Evolutionary conservation across 257 asterid species (phyloP).

Genomic region (Solanum paucissectum): DNA sequence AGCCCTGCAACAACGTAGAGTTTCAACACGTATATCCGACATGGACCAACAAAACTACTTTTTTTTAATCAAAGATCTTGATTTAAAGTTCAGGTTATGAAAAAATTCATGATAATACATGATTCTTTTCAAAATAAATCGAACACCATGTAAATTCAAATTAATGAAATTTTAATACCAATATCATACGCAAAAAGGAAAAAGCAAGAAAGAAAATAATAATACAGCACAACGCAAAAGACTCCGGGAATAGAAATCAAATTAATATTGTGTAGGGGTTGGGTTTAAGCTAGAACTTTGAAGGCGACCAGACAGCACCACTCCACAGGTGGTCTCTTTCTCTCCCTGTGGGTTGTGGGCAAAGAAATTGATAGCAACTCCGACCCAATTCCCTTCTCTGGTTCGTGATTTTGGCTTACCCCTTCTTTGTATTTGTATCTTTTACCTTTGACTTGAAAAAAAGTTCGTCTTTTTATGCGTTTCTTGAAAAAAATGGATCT

Average conservation of each 20-base stretch:
- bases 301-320: constrained; percentile 12
- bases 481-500: constrained; percentile 22
- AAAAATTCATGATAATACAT: too few species aligned
- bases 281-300: constrained; percentile 4
- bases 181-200: neutral
- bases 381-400: neutral
- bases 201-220: neutral
- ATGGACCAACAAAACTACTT: too few species aligned
- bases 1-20: neutral
- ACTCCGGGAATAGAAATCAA: neutral
- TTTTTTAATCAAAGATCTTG: too few species aligned
- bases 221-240: neutral
- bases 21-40: too few species aligned
- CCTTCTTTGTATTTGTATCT: neutral
- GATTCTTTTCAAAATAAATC: too few species aligned
- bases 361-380: neutral
- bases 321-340: constrained; percentile 6
- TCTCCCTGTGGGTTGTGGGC: neutral
- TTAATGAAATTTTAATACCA: neutral
- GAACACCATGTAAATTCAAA: too few species aligned
- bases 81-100: too few species aligned
- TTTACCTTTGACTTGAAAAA: neutral
- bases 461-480: neutral
- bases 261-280: neutral
- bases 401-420: constrained; percentile 12